phyloP scores from a whole-genome alignment of 1,284 basidiomycete genomes.

The Blastosporella zonata region DNA sequence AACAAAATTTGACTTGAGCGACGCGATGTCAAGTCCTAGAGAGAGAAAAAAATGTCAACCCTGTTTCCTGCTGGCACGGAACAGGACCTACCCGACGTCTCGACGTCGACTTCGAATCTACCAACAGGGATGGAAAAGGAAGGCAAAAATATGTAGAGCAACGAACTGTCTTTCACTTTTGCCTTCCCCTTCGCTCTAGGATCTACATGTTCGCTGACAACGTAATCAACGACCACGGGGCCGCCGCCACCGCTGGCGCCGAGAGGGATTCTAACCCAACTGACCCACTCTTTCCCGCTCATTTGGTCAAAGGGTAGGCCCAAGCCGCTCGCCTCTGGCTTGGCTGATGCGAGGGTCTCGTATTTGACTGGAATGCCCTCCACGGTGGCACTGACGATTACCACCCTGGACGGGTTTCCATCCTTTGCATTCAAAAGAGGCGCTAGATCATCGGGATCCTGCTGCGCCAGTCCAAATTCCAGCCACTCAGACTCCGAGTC shows the following conservation, averaged over 20 bases:
- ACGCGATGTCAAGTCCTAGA: slow-evolving; percentile 39
- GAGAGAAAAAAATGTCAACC: slow-evolving; percentile 7
- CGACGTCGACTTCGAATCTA: slow-evolving; percentile 58
- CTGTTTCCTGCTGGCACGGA: slow-evolving; percentile 3
- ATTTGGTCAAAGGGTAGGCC: slow-evolving; percentile 48
- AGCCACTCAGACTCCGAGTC: slow-evolving; percentile 62
- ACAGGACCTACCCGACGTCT: slow-evolving; percentile 44
- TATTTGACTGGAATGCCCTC: slow-evolving; percentile 63
- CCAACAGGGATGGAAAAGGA: slow-evolving; percentile 66
- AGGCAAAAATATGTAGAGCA: slow-evolving; percentile 56
- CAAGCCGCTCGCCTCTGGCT: slow-evolving; percentile 32
- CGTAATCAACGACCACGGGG: slow-evolving; percentile 57
- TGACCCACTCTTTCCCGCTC: slow-evolving; percentile 55
- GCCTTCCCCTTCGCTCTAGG: slow-evolving; percentile 32
- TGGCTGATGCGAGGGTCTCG: slow-evolving; percentile 44
- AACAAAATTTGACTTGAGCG: slow-evolving; percentile 46
- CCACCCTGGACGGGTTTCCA: slow-evolving; percentile 39
- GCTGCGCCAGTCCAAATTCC: slow-evolving; percentile 70
- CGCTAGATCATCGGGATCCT: slow-evolving; percentile 16
- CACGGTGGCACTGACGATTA: slow-evolving; percentile 56
- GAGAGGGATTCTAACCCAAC: slow-evolving; percentile 60
- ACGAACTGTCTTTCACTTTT: slow-evolving; percentile 26
- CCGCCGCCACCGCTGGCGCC: slow-evolving; percentile 49
- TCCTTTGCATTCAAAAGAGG: slow-evolving; percentile 8
- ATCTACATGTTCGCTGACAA: slow-evolving; percentile 39